Base-by-base conservation (phyloP, 495 filamentous ascomycete genomes). In the Pyrenula massariospora region DNA sequence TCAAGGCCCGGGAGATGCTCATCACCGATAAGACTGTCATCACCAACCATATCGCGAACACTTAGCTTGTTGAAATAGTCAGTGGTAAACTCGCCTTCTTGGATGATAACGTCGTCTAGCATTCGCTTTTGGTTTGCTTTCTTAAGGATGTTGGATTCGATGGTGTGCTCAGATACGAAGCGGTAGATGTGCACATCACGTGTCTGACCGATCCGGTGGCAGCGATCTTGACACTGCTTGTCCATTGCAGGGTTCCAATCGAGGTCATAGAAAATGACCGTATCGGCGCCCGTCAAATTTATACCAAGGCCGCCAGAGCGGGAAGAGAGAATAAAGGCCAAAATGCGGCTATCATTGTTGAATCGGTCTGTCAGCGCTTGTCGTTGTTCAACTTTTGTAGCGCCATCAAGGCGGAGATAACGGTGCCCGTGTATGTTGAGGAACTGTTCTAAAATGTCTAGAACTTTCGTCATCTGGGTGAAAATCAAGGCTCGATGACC, bases 191-290 rank as follows among this genome's bases (percentile, higher is more conserved):
- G 92, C 47, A 99, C 94, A 65, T 99, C 94, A 24, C 94, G 84
- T 0, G 94, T 97, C 69, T 99, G 94, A 2, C 94, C 94, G 63
- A 99, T 99, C 54, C 94, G 91, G 68, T 99, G 94, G 60, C 88
- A 92, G 60, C 94, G 86, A 66, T 99, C 94, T 70, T 97, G 94
- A 66, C 94, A 99, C 68, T 99, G 94, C 65, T 96, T 96, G 70
- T 99, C 94, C 94, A 99, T 99, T 11, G 94, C 94, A 0, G 94
- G 94, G 62, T 99, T 99, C 94, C 94, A 99, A 70, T 99, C 94
- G 49, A 96, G 81, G 67, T 99, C 94, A 71, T 99, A 99, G 73
- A 99, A 99, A 64, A 99, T 97, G 64, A 99, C 94, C 0, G 93
- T 95, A 68, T 96, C 93, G 22, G 94, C 94, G 25, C 93, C 94